A percentile compares a stretch with the other conserved stretches of the same genome.
phyloP scores from a whole-genome alignment of 805 yeast species.

The Citeromyces matritensis region DNA sequence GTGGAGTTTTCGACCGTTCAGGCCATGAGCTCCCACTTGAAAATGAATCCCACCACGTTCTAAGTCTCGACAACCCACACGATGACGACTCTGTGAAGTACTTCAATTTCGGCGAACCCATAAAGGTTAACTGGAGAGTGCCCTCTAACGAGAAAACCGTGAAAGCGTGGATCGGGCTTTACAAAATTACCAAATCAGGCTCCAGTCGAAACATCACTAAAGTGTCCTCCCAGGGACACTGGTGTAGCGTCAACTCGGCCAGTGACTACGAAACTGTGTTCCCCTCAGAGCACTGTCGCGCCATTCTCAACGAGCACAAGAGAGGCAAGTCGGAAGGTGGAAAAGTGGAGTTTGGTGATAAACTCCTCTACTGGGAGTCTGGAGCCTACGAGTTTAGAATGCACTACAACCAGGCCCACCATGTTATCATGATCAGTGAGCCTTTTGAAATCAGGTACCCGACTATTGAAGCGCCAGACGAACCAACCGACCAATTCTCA shows the following conservation, averaged over 20 bases:
- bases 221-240: slow-evolving; percentile 50
- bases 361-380: slow-evolving; percentile 41
- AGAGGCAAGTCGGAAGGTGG: slow-evolving; percentile 17
- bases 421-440: slow-evolving; percentile 46
- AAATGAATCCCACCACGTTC: slow-evolving; percentile 14
- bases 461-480: no score
- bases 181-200: slow-evolving; percentile 45
- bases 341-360: slow-evolving; percentile 27
- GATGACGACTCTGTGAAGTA: slow-evolving; percentile 7
- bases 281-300: slow-evolving; percentile 3
- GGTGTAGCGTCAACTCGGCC: slow-evolving; percentile 31
- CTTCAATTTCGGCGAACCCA: slow-evolving; percentile 34
- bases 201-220: slow-evolving; percentile 38
- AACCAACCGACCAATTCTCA: no score
- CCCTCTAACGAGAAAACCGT: slow-evolving; percentile 22
- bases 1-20: no score
- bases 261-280: no score
- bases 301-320: not conserved
- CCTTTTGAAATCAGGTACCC: slow-evolving; percentile 59
- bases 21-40: no score
- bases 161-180: slow-evolving; percentile 68
- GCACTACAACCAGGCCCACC: slow-evolving; percentile 52
- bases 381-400: slow-evolving; percentile 67
- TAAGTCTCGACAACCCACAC: slow-evolving; percentile 9
- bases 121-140: slow-evolving; percentile 37